A percentile compares a stretch with the other conserved stretches of the same genome.
Conservation (phyloP, 305 asterid species). For the Ilex paraguariensis region DNA sequence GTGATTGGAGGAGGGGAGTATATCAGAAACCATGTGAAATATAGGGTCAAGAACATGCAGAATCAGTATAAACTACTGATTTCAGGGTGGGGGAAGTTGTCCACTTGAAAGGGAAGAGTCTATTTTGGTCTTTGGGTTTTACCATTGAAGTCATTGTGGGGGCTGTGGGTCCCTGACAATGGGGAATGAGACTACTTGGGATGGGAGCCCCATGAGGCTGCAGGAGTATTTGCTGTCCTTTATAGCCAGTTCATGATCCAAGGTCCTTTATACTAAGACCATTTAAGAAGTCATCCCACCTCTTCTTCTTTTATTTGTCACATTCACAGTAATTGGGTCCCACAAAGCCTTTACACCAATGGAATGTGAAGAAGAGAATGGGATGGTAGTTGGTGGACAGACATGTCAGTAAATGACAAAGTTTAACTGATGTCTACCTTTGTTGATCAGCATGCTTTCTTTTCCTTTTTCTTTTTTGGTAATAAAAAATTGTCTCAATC, state of each 20-base stretch:
- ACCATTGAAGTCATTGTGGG: background rate
- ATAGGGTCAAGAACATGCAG: constrained; percentile 43
- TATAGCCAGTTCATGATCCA: constrained; percentile 23
- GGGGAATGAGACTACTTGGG: constrained; percentile 14
- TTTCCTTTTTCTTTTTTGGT: no score
- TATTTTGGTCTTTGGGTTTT: constrained; percentile 22
- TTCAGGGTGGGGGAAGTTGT: constrained; percentile 21
- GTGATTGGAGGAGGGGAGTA: constrained; percentile 8
- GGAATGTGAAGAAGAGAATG: constrained; percentile 4
- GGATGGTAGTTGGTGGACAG: constrained; percentile 17
- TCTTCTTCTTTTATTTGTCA: no score
- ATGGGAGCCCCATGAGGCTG: constrained; percentile 24
- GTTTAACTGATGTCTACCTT: no score
- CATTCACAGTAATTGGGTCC: background rate
- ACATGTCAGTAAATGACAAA: constrained; percentile 12
- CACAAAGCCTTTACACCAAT: background rate
- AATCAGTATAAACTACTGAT: constrained; percentile 48
- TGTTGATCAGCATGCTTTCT: no score
- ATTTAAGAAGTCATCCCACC: no score
- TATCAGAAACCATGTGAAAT: constrained; percentile 65
- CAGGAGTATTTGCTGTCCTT: constrained; percentile 11
- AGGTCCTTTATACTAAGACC: constrained; percentile 13
- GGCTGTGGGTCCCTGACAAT: constrained; percentile 12
- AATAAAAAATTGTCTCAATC: no score
- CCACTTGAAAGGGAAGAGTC: constrained; percentile 31